phyloP scores from a whole-genome alignment of 345 rosid species.

The Syzygium aqueum region DNA sequence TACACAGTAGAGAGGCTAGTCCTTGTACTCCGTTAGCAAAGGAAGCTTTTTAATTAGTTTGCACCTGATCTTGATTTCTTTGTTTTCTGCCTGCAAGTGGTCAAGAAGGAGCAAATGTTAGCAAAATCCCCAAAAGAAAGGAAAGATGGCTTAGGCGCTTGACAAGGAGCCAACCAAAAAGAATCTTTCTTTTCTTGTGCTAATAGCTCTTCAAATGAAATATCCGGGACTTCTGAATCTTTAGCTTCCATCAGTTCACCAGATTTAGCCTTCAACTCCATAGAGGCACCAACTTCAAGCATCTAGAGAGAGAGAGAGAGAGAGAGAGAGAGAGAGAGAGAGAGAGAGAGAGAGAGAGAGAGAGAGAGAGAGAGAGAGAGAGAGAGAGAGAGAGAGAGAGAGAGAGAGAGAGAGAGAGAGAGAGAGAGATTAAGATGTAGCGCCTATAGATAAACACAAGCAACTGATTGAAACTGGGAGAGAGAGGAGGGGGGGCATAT shows the following conservation, averaged over 20 bases:
- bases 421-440: background rate
- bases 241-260: constrained; percentile 23
- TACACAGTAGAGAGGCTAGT: background rate
- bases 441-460: background rate
- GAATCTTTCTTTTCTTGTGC: constrained; percentile 88
- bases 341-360: background rate
- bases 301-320: constrained; percentile 32
- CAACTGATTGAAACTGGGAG: background rate
- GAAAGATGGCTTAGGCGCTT: background rate
- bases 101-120: background rate
- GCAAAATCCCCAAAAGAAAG: background rate
- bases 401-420: background rate
- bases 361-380: constrained; percentile 4
- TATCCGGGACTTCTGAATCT: constrained; percentile 46
- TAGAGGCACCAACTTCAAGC: constrained; percentile 56
- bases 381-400: background rate
- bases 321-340: background rate
- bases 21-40: constrained; percentile 1
- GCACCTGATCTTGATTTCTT: constrained; percentile 46
- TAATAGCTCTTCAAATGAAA: constrained; percentile 82
- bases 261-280: constrained; percentile 47
- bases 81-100: constrained; percentile 62
- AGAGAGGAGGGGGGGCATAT: background rate
- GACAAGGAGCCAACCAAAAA: constrained; percentile 54
- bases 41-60: constrained; percentile 4